phyloP scores from a whole-genome alignment of 2,329 filamentous ascomycete genomes.

The Dactylellina cionopaga region DNA sequence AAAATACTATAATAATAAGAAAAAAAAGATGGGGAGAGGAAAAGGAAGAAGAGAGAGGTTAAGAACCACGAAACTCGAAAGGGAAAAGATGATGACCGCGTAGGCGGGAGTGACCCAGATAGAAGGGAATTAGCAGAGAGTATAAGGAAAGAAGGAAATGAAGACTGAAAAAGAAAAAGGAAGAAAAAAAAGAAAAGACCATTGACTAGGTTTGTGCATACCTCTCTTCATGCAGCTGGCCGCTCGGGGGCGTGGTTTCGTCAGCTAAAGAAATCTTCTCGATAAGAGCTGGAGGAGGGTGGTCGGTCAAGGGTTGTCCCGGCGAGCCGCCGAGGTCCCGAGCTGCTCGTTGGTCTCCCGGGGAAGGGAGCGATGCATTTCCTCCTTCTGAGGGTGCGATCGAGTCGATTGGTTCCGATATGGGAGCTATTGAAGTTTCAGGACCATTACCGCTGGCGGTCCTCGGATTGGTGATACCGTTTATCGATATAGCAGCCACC shows the following conservation, averaged over 20 bases:
- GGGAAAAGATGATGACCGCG: slow-evolving; percentile 44
- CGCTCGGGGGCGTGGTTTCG: slow-evolving; percentile 42
- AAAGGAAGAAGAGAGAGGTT: slow-evolving; percentile 21
- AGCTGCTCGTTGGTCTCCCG: slow-evolving; percentile 14
- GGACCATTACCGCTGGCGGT: background rate
- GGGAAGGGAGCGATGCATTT: slow-evolving; percentile 11
- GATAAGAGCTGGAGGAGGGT: slow-evolving; percentile 49
- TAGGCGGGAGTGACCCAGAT: slow-evolving; percentile 30
- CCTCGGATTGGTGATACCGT: slow-evolving; percentile 12
- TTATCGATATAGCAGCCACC: slow-evolving; percentile 7
- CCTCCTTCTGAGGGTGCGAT: background rate
- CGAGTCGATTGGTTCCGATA: background rate
- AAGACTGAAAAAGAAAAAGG: slow-evolving; percentile 44
- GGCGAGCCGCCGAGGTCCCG: slow-evolving; percentile 20
- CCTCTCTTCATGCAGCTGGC: slow-evolving; percentile 47
- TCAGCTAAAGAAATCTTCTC: slow-evolving; percentile 49
- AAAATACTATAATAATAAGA: too few relatives aligned
- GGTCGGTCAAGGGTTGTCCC: slow-evolving; percentile 39
- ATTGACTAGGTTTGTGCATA: slow-evolving; percentile 41
- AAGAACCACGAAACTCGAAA: slow-evolving; percentile 27
- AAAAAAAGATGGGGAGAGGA: background rate
- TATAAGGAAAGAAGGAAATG: slow-evolving; percentile 46
- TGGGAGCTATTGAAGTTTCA: background rate
- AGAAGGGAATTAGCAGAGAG: slow-evolving; percentile 36
- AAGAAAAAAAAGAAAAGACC: slow-evolving; percentile 42